Evolutionary conservation across 495 filamentous ascomycete genomes (phyloP).

Genomic region (Neurospora africana): DNA sequence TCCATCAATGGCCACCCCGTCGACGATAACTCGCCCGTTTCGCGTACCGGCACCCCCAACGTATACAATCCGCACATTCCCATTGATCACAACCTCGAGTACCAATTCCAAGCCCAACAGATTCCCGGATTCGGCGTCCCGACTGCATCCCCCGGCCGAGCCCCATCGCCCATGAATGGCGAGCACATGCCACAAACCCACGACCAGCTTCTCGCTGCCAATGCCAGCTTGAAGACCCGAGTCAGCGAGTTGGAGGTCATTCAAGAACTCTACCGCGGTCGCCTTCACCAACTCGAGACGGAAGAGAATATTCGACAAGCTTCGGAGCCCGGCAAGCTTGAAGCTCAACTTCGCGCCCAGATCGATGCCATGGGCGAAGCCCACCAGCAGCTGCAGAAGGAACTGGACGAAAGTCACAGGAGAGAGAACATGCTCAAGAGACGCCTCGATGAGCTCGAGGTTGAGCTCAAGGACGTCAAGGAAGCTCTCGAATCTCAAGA

Average conservation of each 20-base stretch:
- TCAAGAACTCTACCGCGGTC: conserved; percentile 84
- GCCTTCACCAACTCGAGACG: conserved; percentile 76
- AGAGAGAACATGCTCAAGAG: conserved; percentile 77
- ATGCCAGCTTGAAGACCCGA: conserved; percentile 76
- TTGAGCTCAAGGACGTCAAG: conserved; percentile 35
- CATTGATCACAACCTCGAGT: conserved; percentile 62
- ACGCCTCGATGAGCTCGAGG: conserved; percentile 69
- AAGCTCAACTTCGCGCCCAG: conserved; percentile 30
- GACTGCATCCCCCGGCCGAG: conserved; percentile 56
- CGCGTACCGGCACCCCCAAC: conserved; percentile 74
- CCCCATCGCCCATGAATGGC: conserved; percentile 57
- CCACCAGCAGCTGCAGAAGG: conserved; percentile 39
- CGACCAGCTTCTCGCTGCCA: conserved; percentile 64
- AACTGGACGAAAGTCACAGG: conserved; percentile 63
- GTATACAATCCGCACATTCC: conserved; percentile 47
- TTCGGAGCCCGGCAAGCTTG: conserved; percentile 44
- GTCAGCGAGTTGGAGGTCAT: conserved; percentile 93
- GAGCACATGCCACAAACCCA: conserved; percentile 70
- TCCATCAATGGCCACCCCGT: conserved; percentile 62
- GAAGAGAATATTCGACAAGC: conserved; percentile 50
- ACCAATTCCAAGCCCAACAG: conserved; percentile 44
- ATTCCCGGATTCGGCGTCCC: conserved; percentile 36
- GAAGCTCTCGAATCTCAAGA: conserved; percentile 27
- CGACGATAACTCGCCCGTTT: conserved; percentile 75
- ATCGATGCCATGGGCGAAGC: conserved; percentile 33